phyloP scores from a whole-genome alignment of 1,284 basidiomycete genomes.

The Ustilago cynodontis region DNA sequence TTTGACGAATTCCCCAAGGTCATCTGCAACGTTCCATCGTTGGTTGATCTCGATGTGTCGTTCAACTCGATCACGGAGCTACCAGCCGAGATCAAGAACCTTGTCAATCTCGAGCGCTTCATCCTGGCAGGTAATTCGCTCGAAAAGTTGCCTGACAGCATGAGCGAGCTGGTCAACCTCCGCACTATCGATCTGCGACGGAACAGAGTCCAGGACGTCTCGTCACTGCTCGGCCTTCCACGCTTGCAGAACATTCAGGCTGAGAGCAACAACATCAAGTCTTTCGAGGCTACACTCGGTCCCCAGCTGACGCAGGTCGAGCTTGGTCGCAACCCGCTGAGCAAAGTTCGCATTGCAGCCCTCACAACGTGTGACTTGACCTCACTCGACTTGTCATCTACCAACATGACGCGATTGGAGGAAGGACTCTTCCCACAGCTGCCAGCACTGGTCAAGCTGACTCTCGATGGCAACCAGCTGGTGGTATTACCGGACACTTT shows the following conservation, averaged over 20 bases:
- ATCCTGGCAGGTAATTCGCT: conserved; percentile 65
- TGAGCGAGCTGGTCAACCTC: conserved; percentile 56
- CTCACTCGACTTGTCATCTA: conserved; percentile 87
- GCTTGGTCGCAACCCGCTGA: conserved; percentile 66
- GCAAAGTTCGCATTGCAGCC: conserved; percentile 62
- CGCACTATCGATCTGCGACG: conserved; percentile 65
- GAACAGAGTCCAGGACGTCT: conserved; percentile 63
- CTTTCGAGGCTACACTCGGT: conserved; percentile 58
- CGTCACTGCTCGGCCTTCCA: conserved; percentile 58
- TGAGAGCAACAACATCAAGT: conserved; percentile 66
- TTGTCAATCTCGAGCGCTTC: conserved; percentile 71
- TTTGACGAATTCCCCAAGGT: conserved; percentile 84
- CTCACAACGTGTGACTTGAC: conserved; percentile 78
- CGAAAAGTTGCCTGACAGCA: conserved; percentile 58
- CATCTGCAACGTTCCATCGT: conserved; percentile 80
- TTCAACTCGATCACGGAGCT: conserved; percentile 90
- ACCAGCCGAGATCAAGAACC: conserved; percentile 82
- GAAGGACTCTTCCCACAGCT: conserved; percentile 71
- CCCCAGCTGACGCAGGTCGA: conserved; percentile 54
- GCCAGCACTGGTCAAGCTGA: conserved; percentile 58
- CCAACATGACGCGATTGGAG: conserved; percentile 87
- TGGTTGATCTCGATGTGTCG: conserved; percentile 90
- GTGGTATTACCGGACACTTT: conserved; percentile 85
- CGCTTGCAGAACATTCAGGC: conserved; percentile 60
- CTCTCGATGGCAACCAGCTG: conserved; percentile 76